Conservation (phyloP, 192 early-diverging fungal species). For the Linnemannia hyalina region DNA sequence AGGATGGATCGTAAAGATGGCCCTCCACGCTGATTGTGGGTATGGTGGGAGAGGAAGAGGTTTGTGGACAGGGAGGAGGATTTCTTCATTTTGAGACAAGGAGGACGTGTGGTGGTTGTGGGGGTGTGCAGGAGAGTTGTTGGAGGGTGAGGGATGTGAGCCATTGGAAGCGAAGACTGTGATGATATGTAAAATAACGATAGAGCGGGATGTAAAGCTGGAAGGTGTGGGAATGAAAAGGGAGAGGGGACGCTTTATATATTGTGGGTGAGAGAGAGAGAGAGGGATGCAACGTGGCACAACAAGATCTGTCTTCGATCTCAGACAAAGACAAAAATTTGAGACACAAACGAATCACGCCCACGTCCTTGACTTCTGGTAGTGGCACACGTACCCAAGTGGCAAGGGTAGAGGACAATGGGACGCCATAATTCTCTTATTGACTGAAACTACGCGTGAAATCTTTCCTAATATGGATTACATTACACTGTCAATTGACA, state of each 20-base stretch:
- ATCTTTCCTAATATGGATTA: too few species aligned
- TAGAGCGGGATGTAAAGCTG: background rate
- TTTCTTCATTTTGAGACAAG: background rate
- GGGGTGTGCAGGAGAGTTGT: background rate
- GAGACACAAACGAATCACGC: too few species aligned
- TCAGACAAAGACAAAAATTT: too few species aligned
- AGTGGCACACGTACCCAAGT: too few species aligned
- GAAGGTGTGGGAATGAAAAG: background rate
- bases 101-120: background rate
- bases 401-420: background rate
- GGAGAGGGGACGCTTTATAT: too few species aligned
- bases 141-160: background rate
- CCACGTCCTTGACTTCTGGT: too few species aligned
- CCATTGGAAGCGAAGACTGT: background rate
- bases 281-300: too few species aligned
- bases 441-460: too few species aligned
- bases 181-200: background rate
- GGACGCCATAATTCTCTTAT: too few species aligned
- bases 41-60: background rate
- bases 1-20: slow-evolving; percentile 6
- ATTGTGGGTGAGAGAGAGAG: too few species aligned
- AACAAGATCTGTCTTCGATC: too few species aligned
- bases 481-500: background rate
- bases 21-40: background rate
- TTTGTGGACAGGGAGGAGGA: background rate